Conservation (phyloP, 202 grass and related monocot genomes). For the Saccharum hybrid region DNA sequence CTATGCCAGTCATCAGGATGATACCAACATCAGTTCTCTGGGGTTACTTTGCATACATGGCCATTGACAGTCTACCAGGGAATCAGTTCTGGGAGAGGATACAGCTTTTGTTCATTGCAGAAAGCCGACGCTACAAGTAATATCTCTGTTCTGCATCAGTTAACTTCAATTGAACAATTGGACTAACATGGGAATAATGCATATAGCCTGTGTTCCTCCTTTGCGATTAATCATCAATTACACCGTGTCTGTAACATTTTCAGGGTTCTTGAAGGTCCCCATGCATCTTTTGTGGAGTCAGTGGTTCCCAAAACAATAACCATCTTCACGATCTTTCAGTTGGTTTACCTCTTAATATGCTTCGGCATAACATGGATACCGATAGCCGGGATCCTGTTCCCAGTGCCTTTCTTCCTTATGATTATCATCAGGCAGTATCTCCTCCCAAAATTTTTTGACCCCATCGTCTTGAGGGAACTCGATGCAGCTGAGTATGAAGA, state of each 20-base stretch:
- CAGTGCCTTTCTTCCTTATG: slow-evolving; percentile 87
- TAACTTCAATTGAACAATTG: slow-evolving; percentile 30
- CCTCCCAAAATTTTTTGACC: slow-evolving; percentile 80
- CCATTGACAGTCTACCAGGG: slow-evolving; percentile 88
- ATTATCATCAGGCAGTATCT: slow-evolving; percentile 77
- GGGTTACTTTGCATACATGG: slow-evolving; percentile 99
- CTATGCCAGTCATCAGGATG: slow-evolving; percentile 82
- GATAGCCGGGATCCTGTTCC: slow-evolving; percentile 81
- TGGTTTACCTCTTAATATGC: slow-evolving; percentile 80
- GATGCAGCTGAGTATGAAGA: slow-evolving; percentile 97
- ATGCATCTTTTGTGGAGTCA: slow-evolving; percentile 85
- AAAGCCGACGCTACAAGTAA: slow-evolving; percentile 79
- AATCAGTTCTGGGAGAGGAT: slow-evolving; percentile 97
- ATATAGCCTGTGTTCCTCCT: slow-evolving; percentile 2
- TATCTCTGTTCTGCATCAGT: slow-evolving; percentile 30
- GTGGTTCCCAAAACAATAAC: slow-evolving; percentile 60
- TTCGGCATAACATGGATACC: slow-evolving; percentile 98
- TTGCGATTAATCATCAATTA: neutral
- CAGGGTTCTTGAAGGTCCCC: slow-evolving; percentile 85
- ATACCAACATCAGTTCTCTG: slow-evolving; percentile 88
- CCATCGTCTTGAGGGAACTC: slow-evolving; percentile 61
- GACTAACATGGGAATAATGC: neutral
- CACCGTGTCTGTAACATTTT: neutral
- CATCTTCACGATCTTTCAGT: slow-evolving; percentile 79
- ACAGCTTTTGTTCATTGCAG: slow-evolving; percentile 63